Evolutionary conservation across 1,284 basidiomycete species (phyloP).

Genomic region (Sporisorium reilianum): DNA sequence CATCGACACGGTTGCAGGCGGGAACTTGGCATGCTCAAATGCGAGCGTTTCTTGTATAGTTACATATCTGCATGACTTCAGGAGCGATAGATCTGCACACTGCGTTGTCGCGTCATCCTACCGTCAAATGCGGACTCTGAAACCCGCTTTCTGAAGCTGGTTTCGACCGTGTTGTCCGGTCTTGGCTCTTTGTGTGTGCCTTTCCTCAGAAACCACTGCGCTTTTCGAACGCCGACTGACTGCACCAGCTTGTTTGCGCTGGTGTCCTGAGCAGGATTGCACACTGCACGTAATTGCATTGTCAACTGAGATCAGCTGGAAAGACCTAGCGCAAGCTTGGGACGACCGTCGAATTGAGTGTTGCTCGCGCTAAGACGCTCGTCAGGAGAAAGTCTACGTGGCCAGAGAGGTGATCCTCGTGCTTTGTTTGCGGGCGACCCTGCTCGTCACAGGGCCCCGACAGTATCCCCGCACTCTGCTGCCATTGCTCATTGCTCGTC

Average conservation of each 20-base stretch:
- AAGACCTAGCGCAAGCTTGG: not conserved
- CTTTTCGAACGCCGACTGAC: not conserved
- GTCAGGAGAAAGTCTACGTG: constrained; percentile 12
- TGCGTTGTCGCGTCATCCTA: not conserved
- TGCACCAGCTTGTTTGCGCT: too few relatives aligned
- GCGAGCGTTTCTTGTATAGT: too few relatives aligned
- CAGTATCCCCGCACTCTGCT: constrained; percentile 3
- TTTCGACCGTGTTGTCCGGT: too few relatives aligned
- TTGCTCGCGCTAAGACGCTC: too few relatives aligned
- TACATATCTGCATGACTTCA: too few relatives aligned
- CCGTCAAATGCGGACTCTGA: not conserved
- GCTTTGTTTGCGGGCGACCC: not conserved
- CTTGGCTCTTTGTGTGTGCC: not conserved
- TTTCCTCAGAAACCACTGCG: not conserved
- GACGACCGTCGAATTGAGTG: not conserved
- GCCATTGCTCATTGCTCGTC: too few relatives aligned
- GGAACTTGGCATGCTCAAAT: too few relatives aligned
- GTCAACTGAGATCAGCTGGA: too few relatives aligned
- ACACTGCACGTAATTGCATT: not conserved
- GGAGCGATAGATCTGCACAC: too few relatives aligned
- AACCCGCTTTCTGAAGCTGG: not conserved
- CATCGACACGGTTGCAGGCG: too few relatives aligned
- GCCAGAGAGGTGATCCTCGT: constrained; percentile 9
- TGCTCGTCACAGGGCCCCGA: not conserved
- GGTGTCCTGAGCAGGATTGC: not conserved